Evolutionary conservation across 2,329 filamentous ascomycete genomes (phyloP), one percentile per base, ranked within the genome.

Genomic region (Trichoderma guizhouense): DNA sequence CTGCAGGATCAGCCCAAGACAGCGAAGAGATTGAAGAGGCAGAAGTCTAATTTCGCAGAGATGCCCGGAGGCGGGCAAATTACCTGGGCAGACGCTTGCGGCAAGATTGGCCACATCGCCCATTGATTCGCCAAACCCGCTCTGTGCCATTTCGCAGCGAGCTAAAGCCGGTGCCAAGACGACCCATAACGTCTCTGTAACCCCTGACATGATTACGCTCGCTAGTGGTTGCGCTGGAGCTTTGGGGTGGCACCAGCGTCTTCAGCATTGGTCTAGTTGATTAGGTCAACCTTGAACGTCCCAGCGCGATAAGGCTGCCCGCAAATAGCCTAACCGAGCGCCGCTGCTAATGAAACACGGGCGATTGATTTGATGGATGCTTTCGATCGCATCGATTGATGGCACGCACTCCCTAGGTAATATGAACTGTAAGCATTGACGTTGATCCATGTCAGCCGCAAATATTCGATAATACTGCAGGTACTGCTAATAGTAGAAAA

Each of bases 21-120:
- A 36, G 36, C 57, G 39, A 60, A 24, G 28, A 36, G 66, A 53
- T 69, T 61, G 66, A 61, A 62, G 66, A 69, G 28, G 21, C 55
- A 53, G 30, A 69, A 69, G 36, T 53, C 14, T 34, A 62, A 62
- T 69, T 69, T 69, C 55, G 39, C 55, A 53, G 57, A 60, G 65
- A 32, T 43, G 47, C 51, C 39, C 55, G 36, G 66, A 61, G 66
- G 55, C 53, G 66, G 66, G 55, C 66, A 69, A 61, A 61, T 69
- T 43, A 47, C 53, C 66, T 60, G 55, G 53, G 47, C 63, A 66
- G 55, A 47, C 36, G 53, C 66, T 69, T 61, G 66, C 66, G 66
- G 55, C 53, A 60, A 69, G 55, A 69, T 61, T 69, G 66, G 66
- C 66, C 66, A 69, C 66, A 51, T 69, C 55, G 55, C 26, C 66